These are phyloP conservation scores for Monosporascus sp. DNA, from an alignment of 2,329 filamentous ascomycete genomes.

Conservation along the genomic window DNA sequence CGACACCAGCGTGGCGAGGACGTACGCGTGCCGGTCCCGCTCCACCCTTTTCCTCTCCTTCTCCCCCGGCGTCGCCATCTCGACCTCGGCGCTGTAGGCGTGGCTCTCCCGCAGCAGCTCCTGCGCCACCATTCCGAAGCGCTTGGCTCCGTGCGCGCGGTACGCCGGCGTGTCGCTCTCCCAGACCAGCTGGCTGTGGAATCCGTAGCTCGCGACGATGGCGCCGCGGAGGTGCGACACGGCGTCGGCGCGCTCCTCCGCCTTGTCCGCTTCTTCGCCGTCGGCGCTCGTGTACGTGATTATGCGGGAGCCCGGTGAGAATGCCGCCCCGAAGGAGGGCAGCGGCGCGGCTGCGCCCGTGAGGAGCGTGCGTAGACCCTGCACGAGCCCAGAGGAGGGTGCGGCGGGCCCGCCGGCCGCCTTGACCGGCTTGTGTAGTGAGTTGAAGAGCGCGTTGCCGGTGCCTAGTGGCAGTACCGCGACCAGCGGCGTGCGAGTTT, in stretches of 20 bases:
- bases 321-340: constrained; percentile 58
- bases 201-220: constrained; percentile 84
- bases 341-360: constrained; percentile 49
- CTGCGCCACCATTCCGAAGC: constrained; percentile 81
- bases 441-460: constrained; percentile 61
- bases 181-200: constrained; percentile 84
- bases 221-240: constrained; percentile 58
- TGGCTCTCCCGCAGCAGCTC: constrained; percentile 60
- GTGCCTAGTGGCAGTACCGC: constrained; percentile 58
- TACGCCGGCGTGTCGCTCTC: constrained; percentile 85
- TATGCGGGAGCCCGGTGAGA: constrained; percentile 53
- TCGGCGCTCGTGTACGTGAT: constrained; percentile 32
- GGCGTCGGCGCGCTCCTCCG: constrained; percentile 25
- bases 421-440: constrained; percentile 55
- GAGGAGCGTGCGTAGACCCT: constrained; percentile 55
- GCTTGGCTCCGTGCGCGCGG: constrained; percentile 67
- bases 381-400: constrained; percentile 36
- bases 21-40: constrained; percentile 61
- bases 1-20: constrained; percentile 71
- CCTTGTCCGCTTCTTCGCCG: constrained; percentile 3
- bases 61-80: constrained; percentile 21
- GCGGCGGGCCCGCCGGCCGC: constrained; percentile 19
- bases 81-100: constrained; percentile 42
- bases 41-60: constrained; percentile 15
- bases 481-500: constrained; percentile 36